Evolutionary conservation across 495 filamentous ascomycete genomes (phyloP), one percentile per base, ranked within the genome.

Genomic region (Xylaria intraflava): DNA sequence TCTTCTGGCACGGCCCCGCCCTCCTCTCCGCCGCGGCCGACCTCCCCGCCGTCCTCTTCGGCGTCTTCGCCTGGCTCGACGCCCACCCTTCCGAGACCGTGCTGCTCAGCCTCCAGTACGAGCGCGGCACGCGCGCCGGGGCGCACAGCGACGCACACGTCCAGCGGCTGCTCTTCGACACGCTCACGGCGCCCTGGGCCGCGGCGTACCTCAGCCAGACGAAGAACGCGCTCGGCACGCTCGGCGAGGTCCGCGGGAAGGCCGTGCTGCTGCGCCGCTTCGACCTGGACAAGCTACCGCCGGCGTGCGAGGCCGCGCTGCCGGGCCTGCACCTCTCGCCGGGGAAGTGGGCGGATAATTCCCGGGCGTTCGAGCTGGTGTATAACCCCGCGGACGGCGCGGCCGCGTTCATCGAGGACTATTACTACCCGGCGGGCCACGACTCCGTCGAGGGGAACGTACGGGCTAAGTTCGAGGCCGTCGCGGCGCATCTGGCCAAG

Each of bases 41-140:
- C 0, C 45, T 80, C 6, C 70, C 73, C 7, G 72, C 77, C 49
- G 71, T 79, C 2, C 57, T 82, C 3, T 76, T 73, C 52, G 75
- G 65, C 10, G 73, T 79, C 42, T 80, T 78, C 51, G 40, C 55
- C 6, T 80, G 78, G 78, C 75, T 95, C 8, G 78, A 83, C 1
- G 51, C 66, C 3, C 83, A 94, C 55, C 80, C 81, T 0, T 76
- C 69, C 35, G 90, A 95, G 69, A 82, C 81, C 0, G 69, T 94
- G 49, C 83, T 94, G 52, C 74, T 95, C 59, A 88, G 83, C n/a
- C 62, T 95, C 38, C 93, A 95, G 69, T 81, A 87, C 40, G 90
- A 95, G 69, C 86, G 86, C 1, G 67, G 82, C 8, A 89, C 88
- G 3, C 72, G 70, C 20, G 76, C 78, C 11, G 85, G 79, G 1